Conservation (phyloP, 208 protist species). For the Leishmania mexicana region DNA sequence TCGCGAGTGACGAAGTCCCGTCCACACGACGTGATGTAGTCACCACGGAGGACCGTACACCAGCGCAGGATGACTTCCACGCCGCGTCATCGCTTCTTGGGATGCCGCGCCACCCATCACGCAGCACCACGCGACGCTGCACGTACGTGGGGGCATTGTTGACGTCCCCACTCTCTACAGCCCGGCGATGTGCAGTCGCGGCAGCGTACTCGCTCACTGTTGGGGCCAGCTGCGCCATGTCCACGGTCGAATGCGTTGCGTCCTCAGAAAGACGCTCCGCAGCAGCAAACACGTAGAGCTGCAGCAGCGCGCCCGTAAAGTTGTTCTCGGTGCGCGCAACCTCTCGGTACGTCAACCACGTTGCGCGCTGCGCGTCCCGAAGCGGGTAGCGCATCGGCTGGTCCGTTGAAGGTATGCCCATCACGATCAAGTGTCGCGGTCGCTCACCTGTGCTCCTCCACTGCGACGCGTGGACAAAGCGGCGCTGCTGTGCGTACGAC, state of each 20-base stretch:
- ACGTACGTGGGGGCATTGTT: background rate
- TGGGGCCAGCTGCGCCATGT: conserved; percentile 5
- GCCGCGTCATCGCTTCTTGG: too few relatives aligned
- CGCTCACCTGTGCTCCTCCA: too few relatives aligned
- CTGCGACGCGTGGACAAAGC: too few relatives aligned
- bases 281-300: conserved; percentile 30
- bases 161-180: too few relatives aligned
- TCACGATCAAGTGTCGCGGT: conserved; percentile 18
- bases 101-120: background rate
- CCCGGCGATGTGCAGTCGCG: background rate
- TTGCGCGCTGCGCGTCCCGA: conserved; percentile 40
- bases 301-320: conserved; percentile 30
- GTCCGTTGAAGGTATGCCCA: conserved; percentile 51
- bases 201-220: background rate
- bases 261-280: background rate
- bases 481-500: too few relatives aligned
- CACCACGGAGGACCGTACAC: background rate
- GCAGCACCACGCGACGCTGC: background rate
- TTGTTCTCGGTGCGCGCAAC: conserved; percentile 35
- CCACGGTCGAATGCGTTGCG: background rate
- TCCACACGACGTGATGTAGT: background rate
- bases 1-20: background rate
- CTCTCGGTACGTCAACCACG: conserved; percentile 40
- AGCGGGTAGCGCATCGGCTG: conserved; percentile 17
- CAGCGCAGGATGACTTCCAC: conserved; percentile 4